phyloP scores from a whole-genome alignment of 352 stramenopile species.

The Phytophthora sp. region DNA sequence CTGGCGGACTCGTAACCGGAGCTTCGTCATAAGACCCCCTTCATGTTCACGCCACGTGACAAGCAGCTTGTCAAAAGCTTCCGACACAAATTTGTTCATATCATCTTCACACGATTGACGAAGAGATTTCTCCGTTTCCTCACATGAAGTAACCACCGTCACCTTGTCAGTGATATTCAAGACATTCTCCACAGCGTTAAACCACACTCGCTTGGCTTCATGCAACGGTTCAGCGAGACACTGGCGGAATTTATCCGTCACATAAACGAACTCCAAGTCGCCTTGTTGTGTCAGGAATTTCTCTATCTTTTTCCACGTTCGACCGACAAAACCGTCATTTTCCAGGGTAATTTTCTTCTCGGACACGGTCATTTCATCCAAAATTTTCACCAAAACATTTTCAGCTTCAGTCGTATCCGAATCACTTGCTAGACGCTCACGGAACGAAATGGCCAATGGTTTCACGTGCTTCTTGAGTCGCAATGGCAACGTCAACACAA shows the following conservation, averaged over 20 bases:
- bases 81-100: constrained; percentile 9
- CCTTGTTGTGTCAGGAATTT: too few relatives aligned
- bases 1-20: constrained; percentile 6
- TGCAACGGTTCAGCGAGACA: constrained; percentile 22
- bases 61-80: constrained; percentile 21
- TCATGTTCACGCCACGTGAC: constrained; percentile 21
- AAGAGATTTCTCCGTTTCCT: constrained; percentile 21
- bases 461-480: constrained; percentile 44
- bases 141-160: too few relatives aligned
- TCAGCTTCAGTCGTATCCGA: background rate
- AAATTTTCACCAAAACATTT: constrained; percentile 25
- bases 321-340: constrained; percentile 4
- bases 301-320: constrained; percentile 7
- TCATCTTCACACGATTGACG: constrained; percentile 16
- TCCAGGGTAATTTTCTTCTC: constrained; percentile 12
- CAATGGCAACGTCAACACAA: constrained; percentile 25
- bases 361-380: too few relatives aligned
- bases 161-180: constrained; percentile 10
- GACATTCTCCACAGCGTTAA: constrained; percentile 25
- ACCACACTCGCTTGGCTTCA: constrained; percentile 29
- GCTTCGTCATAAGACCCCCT: constrained; percentile 15
- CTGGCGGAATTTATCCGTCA: constrained; percentile 25
- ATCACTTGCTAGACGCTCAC: background rate
- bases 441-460: constrained; percentile 25
- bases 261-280: constrained; percentile 4